These are phyloP conservation scores for Penicillium canescens DNA, from an alignment of 495 filamentous ascomycete species.

Conservation along the genomic window DNA sequence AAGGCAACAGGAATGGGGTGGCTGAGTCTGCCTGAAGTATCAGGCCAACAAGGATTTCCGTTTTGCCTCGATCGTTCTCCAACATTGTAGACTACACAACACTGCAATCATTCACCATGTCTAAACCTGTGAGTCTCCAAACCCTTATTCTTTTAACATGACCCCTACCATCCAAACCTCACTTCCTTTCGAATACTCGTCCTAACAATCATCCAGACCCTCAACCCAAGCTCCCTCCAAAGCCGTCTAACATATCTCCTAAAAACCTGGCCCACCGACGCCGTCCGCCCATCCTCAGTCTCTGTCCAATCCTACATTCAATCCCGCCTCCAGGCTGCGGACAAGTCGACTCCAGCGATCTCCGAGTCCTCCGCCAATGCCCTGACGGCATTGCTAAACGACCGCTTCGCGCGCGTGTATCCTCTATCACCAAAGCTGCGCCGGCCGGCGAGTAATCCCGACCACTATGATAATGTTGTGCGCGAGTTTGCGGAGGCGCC, in stretches of 20 bases:
- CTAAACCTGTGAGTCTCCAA: conserved; percentile 27
- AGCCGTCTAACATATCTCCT: conserved; percentile 56
- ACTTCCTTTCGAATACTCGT: not conserved
- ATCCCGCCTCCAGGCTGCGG: conserved; percentile 49
- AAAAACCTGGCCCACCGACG: conserved; percentile 75
- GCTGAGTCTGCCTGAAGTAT: conserved; percentile 12
- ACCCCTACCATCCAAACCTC: not conserved
- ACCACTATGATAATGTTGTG: conserved; percentile 72
- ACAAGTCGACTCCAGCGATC: conserved; percentile 34
- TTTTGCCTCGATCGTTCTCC: not conserved
- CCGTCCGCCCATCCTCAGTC: conserved; percentile 69
- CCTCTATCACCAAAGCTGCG: conserved; percentile 61
- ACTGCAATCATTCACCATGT: conserved; percentile 19
- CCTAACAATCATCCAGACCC: conserved; percentile 28
- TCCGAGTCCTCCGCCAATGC: conserved; percentile 67
- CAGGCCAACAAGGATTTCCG: conserved; percentile 15
- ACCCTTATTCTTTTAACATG: not conserved
- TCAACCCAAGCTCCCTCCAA: conserved; percentile 56
- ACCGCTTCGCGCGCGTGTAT: conserved; percentile 71
- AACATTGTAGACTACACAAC: too few relatives aligned
- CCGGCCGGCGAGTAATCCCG: conserved; percentile 70
- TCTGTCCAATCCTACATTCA: conserved; percentile 72
- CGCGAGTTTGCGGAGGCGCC: conserved; percentile 74
- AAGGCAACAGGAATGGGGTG: conserved; percentile 23
- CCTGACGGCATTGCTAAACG: conserved; percentile 70